Base-by-base conservation (phyloP, 306 rosid species). In the Dalbergia cultrata region DNA sequence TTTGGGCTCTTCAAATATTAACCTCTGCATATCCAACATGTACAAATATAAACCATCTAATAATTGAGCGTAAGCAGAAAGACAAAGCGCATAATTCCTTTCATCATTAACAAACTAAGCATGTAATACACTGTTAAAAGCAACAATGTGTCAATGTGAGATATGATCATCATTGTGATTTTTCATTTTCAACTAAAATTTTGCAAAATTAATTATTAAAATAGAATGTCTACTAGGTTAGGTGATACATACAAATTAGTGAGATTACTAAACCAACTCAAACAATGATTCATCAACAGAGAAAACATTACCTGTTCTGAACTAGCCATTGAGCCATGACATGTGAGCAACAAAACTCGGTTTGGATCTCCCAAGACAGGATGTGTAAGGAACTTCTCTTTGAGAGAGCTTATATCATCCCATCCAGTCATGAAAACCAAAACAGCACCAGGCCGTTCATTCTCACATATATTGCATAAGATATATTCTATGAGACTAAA, bases 361-460 rank as follows among this genome's bases (percentile, higher is more conserved):
- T 75, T 82, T 44, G 92, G 75, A 81, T 96, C 97, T 22, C 99
- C 99, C 77, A 96, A 88, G 56, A 90, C 61, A 67, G 88, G 83
- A 83, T 93, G 92, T 34, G 88, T 68, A 67, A 80, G 91, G 74
- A 96, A 91, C 85, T 93, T 93, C 53, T 96, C 99, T 80, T 90
- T 96, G 67, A 96, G 84, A 82, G 92, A 90, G 79, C 80, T 90
- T 77, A 96, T 93, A 79, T 93, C 99, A 85, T 96, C 99, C 97
- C 99, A 96, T 71, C 99, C 99, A 60, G 99, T 96, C 99, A 96
- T 89, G 86, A 96, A 96, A 86, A 96, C 93, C 77, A 96, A 88
- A 81, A 96, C 81, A 52, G 97, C 99, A 49, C 99, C 99, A 52
- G 94, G 95, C 71, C 73, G 81, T 72, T 96, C 94, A 58, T 86